A percentile compares a stretch with the other conserved stretches of the same genome.
Evolutionary conservation across 345 rosid species (phyloP).

Genomic region (Jatropha curcas): DNA sequence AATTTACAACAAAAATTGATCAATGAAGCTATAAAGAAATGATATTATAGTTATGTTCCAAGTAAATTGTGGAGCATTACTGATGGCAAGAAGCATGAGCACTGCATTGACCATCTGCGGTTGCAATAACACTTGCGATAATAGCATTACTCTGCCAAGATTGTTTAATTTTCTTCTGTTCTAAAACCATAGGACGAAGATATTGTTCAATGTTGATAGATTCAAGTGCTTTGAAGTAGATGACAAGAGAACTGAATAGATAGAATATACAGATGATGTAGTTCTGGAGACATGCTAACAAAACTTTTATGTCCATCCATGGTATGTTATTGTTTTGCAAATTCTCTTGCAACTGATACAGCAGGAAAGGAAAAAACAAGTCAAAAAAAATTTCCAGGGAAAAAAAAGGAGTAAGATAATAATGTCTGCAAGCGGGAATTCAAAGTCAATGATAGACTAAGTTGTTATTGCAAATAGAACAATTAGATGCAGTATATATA

Average conservation of each 20-base stretch:
- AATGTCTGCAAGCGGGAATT: not conserved
- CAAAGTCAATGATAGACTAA: not conserved
- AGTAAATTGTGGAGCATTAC: not conserved
- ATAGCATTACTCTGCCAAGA: not conserved
- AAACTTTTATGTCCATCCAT: not conserved
- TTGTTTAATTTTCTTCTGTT: not conserved
- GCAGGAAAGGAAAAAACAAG: slow-evolving; percentile 1
- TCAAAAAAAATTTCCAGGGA: not conserved
- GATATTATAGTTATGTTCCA: not conserved
- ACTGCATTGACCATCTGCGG: not conserved
- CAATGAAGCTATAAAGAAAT: slow-evolving; percentile 11
- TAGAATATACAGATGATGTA: slow-evolving; percentile 26
- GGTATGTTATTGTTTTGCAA: slow-evolving; percentile 29
- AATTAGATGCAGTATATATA: not conserved
- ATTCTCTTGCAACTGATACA: slow-evolving; percentile 41
- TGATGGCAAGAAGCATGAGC: not conserved
- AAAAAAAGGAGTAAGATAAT: not conserved
- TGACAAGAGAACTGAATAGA: slow-evolving; percentile 15
- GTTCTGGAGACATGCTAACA: not conserved
- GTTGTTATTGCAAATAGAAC: not conserved
- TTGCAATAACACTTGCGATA: not conserved
- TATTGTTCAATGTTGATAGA: not conserved
- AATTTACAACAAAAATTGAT: slow-evolving; percentile 13
- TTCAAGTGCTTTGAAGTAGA: slow-evolving; percentile 15
- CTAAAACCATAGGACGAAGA: not conserved